phyloP scores from a whole-genome alignment of 306 rosid species.

The Quercus engelmannii region DNA sequence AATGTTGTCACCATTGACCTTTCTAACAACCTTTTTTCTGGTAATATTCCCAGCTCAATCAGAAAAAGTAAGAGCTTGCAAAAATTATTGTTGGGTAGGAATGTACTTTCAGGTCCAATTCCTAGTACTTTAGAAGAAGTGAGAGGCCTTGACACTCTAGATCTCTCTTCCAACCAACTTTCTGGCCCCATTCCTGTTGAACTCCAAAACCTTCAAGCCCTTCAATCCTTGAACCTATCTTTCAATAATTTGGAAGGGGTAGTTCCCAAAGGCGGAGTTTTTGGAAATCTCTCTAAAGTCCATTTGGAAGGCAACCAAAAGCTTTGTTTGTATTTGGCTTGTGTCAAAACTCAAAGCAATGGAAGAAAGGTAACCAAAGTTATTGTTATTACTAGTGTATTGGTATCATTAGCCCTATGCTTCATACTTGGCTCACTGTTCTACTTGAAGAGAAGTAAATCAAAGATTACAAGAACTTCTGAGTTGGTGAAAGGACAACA shows the following conservation, averaged over 20 bases:
- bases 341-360: constrained; percentile 17
- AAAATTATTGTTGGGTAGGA: constrained; percentile 39
- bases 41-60: constrained; percentile 56
- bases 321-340: constrained; percentile 40
- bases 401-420: constrained; percentile 26
- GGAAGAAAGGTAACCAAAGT: constrained; percentile 20
- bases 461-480: constrained; percentile 11
- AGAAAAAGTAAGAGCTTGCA: constrained; percentile 54
- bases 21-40: constrained; percentile 49
- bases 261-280: constrained; percentile 53
- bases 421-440: constrained; percentile 27
- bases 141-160: constrained; percentile 56
- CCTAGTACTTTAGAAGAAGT: constrained; percentile 46
- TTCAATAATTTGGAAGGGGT: constrained; percentile 61
- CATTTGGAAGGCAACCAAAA: constrained; percentile 62
- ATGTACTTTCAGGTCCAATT: constrained; percentile 59
- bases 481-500: constrained; percentile 28
- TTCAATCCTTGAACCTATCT: constrained; percentile 52
- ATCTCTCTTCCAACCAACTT: constrained; percentile 70
- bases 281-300: constrained; percentile 35
- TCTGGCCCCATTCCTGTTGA: constrained; percentile 58
- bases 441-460: constrained; percentile 25
- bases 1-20: constrained; percentile 47
- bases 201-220: constrained; percentile 41
- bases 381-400: constrained; percentile 14